These are phyloP conservation scores for Cystobasidium slooffiae DNA, from an alignment of 1,284 basidiomycete species.

Conservation along the genomic window DNA sequence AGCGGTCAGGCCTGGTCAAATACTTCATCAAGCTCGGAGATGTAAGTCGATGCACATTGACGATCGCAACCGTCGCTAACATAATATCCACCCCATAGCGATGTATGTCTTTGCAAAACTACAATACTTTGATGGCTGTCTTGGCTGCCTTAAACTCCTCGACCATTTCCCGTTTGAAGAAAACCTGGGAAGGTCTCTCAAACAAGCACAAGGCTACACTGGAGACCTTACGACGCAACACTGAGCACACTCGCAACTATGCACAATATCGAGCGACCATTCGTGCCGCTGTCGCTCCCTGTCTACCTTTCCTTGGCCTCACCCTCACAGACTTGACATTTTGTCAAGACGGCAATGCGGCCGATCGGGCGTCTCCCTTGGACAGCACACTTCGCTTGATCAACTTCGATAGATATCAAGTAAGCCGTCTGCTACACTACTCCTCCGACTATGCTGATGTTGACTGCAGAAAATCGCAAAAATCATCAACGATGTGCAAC, in stretches of 20 bases:
- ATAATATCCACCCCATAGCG: constrained; percentile 49
- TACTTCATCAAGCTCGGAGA: constrained; percentile 60
- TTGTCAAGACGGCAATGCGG: constrained; percentile 91
- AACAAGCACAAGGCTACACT: constrained; percentile 81
- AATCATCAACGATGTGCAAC: constrained; percentile 87
- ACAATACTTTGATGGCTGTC: constrained; percentile 59
- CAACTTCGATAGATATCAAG: constrained; percentile 83
- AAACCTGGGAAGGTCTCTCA: constrained; percentile 70
- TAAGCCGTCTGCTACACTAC: constrained; percentile 60
- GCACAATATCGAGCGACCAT: constrained; percentile 77
- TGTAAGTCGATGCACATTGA: constrained; percentile 48
- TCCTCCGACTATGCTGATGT: neutral
- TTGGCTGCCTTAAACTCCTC: constrained; percentile 59
- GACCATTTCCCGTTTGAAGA: constrained; percentile 55
- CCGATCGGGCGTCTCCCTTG: constrained; percentile 72
- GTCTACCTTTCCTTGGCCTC: constrained; percentile 88
- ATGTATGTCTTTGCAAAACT: constrained; percentile 57
- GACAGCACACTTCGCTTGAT: constrained; percentile 78
- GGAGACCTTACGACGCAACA: constrained; percentile 78
- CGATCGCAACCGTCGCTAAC: constrained; percentile 50
- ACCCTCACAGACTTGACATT: constrained; percentile 84
- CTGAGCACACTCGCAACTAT: constrained; percentile 89
- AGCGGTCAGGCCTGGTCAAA: constrained; percentile 57
- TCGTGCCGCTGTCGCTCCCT: constrained; percentile 76
- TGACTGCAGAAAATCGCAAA: constrained; percentile 73